Evolutionary conservation across 2,329 filamentous ascomycete genomes (phyloP).

Genomic region (Stachybotrys chlorohalonatus): DNA sequence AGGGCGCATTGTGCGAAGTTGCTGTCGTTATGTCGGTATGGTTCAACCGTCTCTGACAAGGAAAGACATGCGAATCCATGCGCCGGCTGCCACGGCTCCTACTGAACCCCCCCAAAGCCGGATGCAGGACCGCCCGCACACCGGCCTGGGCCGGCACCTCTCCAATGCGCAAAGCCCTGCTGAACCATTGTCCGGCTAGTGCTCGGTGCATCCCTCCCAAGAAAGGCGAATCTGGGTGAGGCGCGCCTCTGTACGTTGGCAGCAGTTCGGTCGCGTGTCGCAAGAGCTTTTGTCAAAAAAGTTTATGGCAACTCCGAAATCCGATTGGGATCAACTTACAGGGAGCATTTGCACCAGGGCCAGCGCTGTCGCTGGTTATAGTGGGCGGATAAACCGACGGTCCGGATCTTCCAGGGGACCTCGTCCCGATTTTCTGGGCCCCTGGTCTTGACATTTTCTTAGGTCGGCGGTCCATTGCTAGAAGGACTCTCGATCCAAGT

Average conservation of each 20-base stretch:
- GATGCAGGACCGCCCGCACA: slow-evolving; percentile 40
- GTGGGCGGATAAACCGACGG: not conserved
- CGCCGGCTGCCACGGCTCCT: slow-evolving; percentile 6
- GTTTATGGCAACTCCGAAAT: too few relatives aligned
- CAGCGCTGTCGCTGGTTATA: not conserved
- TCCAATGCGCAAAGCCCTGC: slow-evolving; percentile 30
- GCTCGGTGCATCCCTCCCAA: slow-evolving; percentile 32
- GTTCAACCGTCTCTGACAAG: slow-evolving; percentile 14
- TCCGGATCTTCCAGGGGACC: not conserved
- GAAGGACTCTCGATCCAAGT: not conserved
- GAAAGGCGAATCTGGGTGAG: slow-evolving; percentile 2
- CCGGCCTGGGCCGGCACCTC: slow-evolving; percentile 26
- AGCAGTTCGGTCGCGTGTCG: not conserved
- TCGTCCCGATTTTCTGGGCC: not conserved
- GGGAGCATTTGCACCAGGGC: too few relatives aligned
- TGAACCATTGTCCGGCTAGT: slow-evolving; percentile 32
- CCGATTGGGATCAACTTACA: too few relatives aligned
- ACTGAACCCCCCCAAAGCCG: slow-evolving; percentile 22
- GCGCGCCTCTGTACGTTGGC: slow-evolving; percentile 1
- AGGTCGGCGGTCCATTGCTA: not conserved
- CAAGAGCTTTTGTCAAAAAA: too few relatives aligned
- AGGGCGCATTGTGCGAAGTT: not conserved
- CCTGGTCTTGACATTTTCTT: not conserved
- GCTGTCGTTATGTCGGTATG: slow-evolving; percentile 9
- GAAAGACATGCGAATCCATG: slow-evolving; percentile 4